Conservation (phyloP, 1,139 yeast genomes). For the Scheffersomyces lignicola region DNA sequence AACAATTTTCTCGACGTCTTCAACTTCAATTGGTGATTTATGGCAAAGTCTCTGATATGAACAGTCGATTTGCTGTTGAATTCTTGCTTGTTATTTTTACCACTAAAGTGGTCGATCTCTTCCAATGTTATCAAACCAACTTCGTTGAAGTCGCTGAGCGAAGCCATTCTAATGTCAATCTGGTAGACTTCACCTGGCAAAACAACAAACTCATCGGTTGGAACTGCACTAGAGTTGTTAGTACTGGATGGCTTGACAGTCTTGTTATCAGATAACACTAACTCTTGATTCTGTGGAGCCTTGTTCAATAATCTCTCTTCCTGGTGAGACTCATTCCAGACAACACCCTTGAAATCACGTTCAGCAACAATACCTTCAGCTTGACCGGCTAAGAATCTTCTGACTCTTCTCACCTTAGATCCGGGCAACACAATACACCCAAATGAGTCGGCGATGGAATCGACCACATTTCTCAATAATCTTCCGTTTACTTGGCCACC, state of each 20-base stretch:
- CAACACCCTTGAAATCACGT: slow-evolving; percentile 88
- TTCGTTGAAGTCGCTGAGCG: slow-evolving; percentile 53
- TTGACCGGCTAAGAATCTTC: slow-evolving; percentile 95
- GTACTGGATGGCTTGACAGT: slow-evolving; percentile 12
- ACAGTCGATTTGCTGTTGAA: slow-evolving; percentile 69
- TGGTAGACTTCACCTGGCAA: slow-evolving; percentile 83
- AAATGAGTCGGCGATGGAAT: slow-evolving; percentile 75
- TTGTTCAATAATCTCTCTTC: slow-evolving; percentile 57
- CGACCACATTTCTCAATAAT: slow-evolving; percentile 72
- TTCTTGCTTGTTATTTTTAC: slow-evolving; percentile 54
- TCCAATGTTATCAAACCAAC: slow-evolving; percentile 69
- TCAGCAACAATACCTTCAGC: slow-evolving; percentile 90
- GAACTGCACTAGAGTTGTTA: slow-evolving; percentile 52
- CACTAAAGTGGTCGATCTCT: slow-evolving; percentile 61
- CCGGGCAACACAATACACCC: slow-evolving; percentile 89
- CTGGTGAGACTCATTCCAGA: slow-evolving; percentile 85
- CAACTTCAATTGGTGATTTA: slow-evolving; percentile 72
- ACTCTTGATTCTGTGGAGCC: slow-evolving; percentile 37
- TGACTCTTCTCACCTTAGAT: slow-evolving; percentile 83
- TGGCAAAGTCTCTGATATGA: slow-evolving; percentile 82
- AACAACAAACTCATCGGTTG: slow-evolving; percentile 75
- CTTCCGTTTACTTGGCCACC: slow-evolving; percentile 57
- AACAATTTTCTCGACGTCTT: slow-evolving; percentile 73
- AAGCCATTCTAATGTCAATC: slow-evolving; percentile 79
- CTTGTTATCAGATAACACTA: slow-evolving; percentile 30